A percentile compares a stretch with the other conserved stretches of the same genome.
phyloP scores from a whole-genome alignment of 192 early-diverging fungal species.

The Dispira parvispora region DNA sequence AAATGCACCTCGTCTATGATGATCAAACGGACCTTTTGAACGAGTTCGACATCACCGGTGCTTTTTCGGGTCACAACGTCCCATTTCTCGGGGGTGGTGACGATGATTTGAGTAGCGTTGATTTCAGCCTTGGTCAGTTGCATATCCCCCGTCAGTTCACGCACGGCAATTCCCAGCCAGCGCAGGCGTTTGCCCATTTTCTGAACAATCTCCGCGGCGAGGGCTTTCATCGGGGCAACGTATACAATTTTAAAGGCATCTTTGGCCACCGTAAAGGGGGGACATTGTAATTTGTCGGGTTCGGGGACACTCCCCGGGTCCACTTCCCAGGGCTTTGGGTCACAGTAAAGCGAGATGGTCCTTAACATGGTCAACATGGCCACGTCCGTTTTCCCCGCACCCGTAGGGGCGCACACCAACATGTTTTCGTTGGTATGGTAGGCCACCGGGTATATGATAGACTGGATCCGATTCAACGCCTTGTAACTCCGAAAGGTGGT shows the following conservation, averaged over 20 bases:
- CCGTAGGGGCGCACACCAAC: conserved; percentile 94
- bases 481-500: conserved; percentile 72
- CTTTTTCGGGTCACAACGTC: conserved; percentile 97
- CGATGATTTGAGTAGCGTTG: conserved; percentile 86
- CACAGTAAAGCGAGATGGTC: conserved; percentile 54
- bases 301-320: background rate
- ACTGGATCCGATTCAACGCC: conserved; percentile 87
- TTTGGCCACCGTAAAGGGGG: conserved; percentile 43
- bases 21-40: conserved; percentile 74
- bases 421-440: conserved; percentile 97
- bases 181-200: conserved; percentile 75
- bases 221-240: conserved; percentile 95
- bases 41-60: conserved; percentile 84
- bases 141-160: conserved; percentile 96
- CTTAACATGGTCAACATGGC: conserved; percentile 87
- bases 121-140: conserved; percentile 94
- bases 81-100: conserved; percentile 99
- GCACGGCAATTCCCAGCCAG: conserved; percentile 71
- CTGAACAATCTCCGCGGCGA: conserved; percentile 86
- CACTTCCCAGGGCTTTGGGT: conserved; percentile 29
- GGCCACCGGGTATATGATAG: conserved; percentile 83
- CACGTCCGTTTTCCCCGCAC: conserved; percentile 96
- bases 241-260: conserved; percentile 98
- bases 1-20: conserved; percentile 98
- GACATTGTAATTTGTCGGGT: conserved; percentile 13